Percentiles rank a stretch among this genome's conserved stretches.
phyloP scores from a whole-genome alignment of 805 yeast genomes.

The Suhomyces vadensis region DNA sequence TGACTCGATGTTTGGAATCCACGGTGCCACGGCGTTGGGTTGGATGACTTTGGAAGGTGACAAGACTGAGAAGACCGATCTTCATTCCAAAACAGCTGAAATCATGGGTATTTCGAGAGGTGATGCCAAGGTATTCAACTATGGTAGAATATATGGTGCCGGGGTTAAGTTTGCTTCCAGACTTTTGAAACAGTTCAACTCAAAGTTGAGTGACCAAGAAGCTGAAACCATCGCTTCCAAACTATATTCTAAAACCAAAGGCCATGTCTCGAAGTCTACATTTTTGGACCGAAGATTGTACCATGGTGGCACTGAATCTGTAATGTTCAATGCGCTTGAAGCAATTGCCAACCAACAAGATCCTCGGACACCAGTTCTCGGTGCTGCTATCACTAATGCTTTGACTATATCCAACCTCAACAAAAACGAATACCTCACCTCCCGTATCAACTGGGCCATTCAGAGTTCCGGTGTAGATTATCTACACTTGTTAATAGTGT shows the following conservation, averaged over 20 bases:
- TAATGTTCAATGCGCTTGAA: constrained; percentile 87
- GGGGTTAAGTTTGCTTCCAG: constrained; percentile 88
- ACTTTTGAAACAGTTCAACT: constrained; percentile 81
- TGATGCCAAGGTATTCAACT: constrained; percentile 93
- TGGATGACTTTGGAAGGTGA: constrained; percentile 99
- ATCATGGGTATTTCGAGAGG: constrained; percentile 86
- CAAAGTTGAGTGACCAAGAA: constrained; percentile 61
- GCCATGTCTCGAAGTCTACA: constrained; percentile 36
- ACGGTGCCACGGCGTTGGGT: constrained; percentile 95
- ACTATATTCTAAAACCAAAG: constrained; percentile 83
- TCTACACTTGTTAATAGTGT: constrained; percentile 75
- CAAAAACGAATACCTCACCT: constrained; percentile 72
- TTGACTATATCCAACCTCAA: constrained; percentile 63
- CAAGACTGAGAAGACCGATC: constrained; percentile 85
- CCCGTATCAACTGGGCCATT: constrained; percentile 95
- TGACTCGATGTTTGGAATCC: constrained; percentile 83
- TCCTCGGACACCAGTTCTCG: constrained; percentile 89
- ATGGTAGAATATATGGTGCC: constrained; percentile 97
- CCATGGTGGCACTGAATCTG: constrained; percentile 92
- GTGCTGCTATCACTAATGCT: constrained; percentile 91
- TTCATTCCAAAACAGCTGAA: constrained; percentile 90
- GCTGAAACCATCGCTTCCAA: constrained; percentile 65
- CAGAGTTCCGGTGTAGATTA: constrained; percentile 98
- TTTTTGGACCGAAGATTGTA: constrained; percentile 42
- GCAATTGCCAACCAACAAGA: constrained; percentile 75